phyloP scores from a whole-genome alignment of 2,329 filamentous ascomycete species.

The Chaetoscypha palmicola region DNA sequence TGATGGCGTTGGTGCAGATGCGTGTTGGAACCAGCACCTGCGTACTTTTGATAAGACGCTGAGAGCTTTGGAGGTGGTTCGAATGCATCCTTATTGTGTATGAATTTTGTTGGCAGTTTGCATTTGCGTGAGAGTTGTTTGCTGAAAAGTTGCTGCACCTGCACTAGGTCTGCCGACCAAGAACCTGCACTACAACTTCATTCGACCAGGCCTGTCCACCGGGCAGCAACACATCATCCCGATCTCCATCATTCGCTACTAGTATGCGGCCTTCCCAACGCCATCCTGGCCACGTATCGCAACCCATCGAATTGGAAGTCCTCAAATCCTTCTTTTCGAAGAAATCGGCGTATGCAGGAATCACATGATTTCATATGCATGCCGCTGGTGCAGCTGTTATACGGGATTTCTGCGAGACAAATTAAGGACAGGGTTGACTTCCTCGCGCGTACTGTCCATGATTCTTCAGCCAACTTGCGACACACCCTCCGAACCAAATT shows the following conservation, averaged over 20 bases:
- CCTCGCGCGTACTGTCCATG: background rate
- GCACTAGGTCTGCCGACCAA: no score
- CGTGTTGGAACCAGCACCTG: no score
- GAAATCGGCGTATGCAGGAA: background rate
- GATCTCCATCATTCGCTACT: background rate
- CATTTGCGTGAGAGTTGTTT: no score
- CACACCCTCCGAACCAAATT: background rate
- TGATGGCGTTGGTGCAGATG: no score
- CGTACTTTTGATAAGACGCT: no score
- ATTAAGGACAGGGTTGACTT: background rate
- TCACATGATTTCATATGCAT: constrained; percentile 1
- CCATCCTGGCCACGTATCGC: no score
- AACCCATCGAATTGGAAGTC: constrained; percentile 1
- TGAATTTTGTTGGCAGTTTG: no score
- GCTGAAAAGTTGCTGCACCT: no score
- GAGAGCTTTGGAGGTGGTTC: no score
- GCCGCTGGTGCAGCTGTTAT: background rate
- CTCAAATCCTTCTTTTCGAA: background rate
- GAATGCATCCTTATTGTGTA: no score
- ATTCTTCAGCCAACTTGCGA: constrained; percentile 3
- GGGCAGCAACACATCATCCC: background rate
- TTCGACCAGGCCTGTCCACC: background rate
- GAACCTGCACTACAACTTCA: background rate
- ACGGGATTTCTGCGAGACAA: background rate
- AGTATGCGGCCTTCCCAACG: background rate